Evolutionary conservation across 495 filamentous ascomycete species (phyloP).

Genomic region (Thermochaetoides thermophila): DNA sequence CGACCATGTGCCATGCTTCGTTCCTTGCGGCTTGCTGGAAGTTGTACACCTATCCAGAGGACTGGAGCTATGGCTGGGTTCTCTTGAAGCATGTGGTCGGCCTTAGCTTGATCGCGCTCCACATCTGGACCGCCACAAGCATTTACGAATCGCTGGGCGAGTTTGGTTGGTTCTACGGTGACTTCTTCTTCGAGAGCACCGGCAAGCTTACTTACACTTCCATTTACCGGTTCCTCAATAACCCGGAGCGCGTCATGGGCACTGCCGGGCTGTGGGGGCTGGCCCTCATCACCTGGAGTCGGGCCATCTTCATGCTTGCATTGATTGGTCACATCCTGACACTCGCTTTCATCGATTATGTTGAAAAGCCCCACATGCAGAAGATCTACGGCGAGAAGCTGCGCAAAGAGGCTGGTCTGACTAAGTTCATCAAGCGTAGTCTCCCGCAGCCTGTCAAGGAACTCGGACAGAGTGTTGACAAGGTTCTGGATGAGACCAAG

Average conservation of each 20-base stretch:
- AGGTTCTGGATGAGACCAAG: constrained; percentile 65
- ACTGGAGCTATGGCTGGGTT: constrained; percentile 73
- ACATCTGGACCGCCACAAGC: constrained; percentile 84
- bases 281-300: constrained; percentile 80
- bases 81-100: constrained; percentile 81
- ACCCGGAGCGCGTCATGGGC: constrained; percentile 86
- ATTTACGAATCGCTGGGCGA: constrained; percentile 95
- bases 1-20: constrained; percentile 72
- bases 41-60: constrained; percentile 72
- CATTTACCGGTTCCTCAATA: constrained; percentile 96
- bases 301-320: constrained; percentile 68
- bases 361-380: constrained; percentile 97
- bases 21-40: constrained; percentile 92
- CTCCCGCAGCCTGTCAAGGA: constrained; percentile 61
- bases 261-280: constrained; percentile 94
- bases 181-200: constrained; percentile 86
- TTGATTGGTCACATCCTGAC: constrained; percentile 72
- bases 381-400: constrained; percentile 82
- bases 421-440: constrained; percentile 74
- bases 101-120: constrained; percentile 62
- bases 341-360: constrained; percentile 77
- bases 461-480: constrained; percentile 74
- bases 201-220: constrained; percentile 87
- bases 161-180: constrained; percentile 98
- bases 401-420: constrained; percentile 75